Conservation (phyloP, 257 asterid species). For the Nicotiana otophora region DNA sequence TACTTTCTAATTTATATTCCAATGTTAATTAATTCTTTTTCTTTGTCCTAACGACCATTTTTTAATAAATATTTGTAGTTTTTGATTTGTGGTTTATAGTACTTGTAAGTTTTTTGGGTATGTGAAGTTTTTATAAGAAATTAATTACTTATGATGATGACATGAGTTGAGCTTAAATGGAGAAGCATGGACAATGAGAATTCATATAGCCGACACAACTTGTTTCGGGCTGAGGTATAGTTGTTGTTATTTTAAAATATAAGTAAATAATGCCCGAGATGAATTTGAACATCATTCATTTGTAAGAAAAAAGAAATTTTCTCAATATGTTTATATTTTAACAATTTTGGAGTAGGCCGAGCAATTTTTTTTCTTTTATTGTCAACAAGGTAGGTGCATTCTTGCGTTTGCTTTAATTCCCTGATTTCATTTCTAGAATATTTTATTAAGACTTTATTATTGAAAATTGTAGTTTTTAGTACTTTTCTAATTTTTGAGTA, state of each 20-base stretch:
- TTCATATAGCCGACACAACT: too few species aligned
- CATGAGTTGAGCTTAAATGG: too few species aligned
- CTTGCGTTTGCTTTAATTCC: not conserved
- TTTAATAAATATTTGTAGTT: not conserved
- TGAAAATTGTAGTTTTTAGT: not conserved
- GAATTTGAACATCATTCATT: not conserved
- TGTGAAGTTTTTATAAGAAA: not conserved
- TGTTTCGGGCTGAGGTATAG: too few species aligned
- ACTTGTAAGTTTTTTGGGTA: not conserved
- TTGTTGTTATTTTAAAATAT: too few species aligned
- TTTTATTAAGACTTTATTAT: not conserved
- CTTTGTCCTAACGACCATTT: not conserved
- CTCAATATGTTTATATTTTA: not conserved
- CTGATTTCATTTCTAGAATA: not conserved
- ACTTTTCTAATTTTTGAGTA: not conserved
- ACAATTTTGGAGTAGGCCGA: not conserved
- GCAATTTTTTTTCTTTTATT: not conserved
- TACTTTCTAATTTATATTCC: slow-evolving; percentile 10
- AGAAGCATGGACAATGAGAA: too few species aligned
- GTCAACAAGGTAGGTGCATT: not conserved
- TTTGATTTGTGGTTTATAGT: not conserved
- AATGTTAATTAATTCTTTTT: not conserved
- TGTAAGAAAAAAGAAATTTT: not conserved
- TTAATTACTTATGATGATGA: too few species aligned
- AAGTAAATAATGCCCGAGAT: not conserved